These are phyloP conservation scores for Fraxinus sp. DNA, from an alignment of 305 asterid genomes.

Conservation along the genomic window DNA sequence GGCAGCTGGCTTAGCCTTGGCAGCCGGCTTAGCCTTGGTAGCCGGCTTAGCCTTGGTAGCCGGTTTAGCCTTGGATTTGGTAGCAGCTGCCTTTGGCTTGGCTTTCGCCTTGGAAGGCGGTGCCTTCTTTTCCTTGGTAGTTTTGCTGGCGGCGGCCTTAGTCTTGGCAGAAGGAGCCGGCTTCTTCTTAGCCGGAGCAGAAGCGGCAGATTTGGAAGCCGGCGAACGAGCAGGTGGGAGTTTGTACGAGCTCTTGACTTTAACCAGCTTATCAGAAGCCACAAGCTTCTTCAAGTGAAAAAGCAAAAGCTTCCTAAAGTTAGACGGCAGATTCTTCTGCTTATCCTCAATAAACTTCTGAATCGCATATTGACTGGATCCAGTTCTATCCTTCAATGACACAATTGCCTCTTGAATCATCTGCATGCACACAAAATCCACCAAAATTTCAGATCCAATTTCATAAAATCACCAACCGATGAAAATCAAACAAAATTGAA, in stretches of 20 bases:
- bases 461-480: not conserved
- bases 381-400: conserved; percentile 66
- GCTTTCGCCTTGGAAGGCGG: conserved; percentile 26
- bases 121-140: conserved; percentile 29
- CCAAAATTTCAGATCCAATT: conserved; percentile 29
- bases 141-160: conserved; percentile 25
- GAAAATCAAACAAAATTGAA: not conserved
- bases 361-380: conserved; percentile 90
- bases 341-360: conserved; percentile 72
- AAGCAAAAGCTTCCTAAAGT: conserved; percentile 68
- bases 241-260: conserved; percentile 73
- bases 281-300: conserved; percentile 78
- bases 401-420: conserved; percentile 82
- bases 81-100: conserved; percentile 25
- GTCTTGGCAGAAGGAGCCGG: conserved; percentile 27
- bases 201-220: conserved; percentile 25
- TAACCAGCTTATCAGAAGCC: conserved; percentile 61
- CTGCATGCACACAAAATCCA: conserved; percentile 33
- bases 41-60: conserved; percentile 25
- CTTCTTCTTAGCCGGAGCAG: conserved; percentile 18
- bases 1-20: conserved; percentile 41
- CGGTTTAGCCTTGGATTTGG: conserved; percentile 27
- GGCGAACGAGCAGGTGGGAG: conserved; percentile 48
- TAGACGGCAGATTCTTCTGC: conserved; percentile 65
- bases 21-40: conserved; percentile 44